Percentiles rank a stretch among this genome's conserved stretches.
phyloP scores from a whole-genome alignment of 306 rosid genomes.

The Cajanus cajan region DNA sequence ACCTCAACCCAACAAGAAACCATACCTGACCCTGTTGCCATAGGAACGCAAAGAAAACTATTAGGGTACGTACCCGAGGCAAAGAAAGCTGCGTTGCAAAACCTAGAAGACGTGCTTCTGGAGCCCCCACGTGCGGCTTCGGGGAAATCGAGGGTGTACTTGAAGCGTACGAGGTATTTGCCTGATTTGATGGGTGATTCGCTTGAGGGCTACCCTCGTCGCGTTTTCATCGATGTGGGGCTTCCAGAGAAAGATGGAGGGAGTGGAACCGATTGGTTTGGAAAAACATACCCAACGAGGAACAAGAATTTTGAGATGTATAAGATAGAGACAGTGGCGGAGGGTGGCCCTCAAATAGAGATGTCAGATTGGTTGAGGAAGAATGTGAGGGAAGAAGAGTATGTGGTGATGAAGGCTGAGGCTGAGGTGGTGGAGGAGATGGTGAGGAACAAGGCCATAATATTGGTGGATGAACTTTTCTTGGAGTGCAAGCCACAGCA shows the following conservation, averaged over 20 bases:
- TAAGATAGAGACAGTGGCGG: constrained; percentile 51
- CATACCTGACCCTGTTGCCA: not conserved
- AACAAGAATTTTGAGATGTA: constrained; percentile 78
- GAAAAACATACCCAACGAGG: constrained; percentile 62
- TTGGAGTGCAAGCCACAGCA: constrained; percentile 74
- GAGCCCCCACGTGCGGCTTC: constrained; percentile 77
- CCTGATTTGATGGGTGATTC: constrained; percentile 85
- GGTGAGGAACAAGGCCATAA: constrained; percentile 55
- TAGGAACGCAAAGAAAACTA: constrained; percentile 37
- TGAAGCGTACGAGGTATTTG: constrained; percentile 60
- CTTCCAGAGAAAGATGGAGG: constrained; percentile 48
- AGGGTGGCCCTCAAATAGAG: constrained; percentile 39
- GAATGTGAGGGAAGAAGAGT: constrained; percentile 72
- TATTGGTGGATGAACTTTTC: constrained; percentile 86
- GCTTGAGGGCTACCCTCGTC: constrained; percentile 65
- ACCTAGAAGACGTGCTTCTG: constrained; percentile 75
- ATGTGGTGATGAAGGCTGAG: constrained; percentile 86
- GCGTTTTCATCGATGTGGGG: constrained; percentile 70
- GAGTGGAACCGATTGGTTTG: constrained; percentile 54
- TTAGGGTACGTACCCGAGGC: constrained; percentile 39
- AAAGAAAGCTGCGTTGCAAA: constrained; percentile 63
- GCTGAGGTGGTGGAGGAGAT: constrained; percentile 82
- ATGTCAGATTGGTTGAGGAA: constrained; percentile 74
- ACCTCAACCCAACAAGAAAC: not conserved
- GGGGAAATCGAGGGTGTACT: constrained; percentile 52